These are phyloP conservation scores for Magnolia officinalis DNA, from an alignment of 164 flowering plant genomes.

Conservation along the genomic window DNA sequence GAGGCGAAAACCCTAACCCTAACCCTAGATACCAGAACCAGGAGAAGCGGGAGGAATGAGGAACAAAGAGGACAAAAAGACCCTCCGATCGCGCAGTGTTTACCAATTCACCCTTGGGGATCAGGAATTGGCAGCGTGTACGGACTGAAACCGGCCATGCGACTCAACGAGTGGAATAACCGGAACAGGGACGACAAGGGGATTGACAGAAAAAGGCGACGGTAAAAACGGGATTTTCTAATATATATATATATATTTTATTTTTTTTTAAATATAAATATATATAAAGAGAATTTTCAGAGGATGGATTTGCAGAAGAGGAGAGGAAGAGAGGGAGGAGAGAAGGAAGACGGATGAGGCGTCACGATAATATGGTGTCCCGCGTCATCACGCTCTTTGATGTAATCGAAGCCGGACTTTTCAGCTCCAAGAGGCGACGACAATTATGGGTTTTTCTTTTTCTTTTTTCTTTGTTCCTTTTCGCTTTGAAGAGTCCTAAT, in stretches of 20 bases:
- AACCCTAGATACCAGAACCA: neutral
- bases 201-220: neutral
- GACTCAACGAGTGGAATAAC: neutral
- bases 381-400: neutral
- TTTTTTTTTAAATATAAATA: too few relatives aligned
- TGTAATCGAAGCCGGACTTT: neutral
- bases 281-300: too few relatives aligned
- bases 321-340: slow-evolving; percentile 5
- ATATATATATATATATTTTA: too few relatives aligned
- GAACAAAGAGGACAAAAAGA: neutral
- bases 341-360: slow-evolving; percentile 9
- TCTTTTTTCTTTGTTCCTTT: neutral
- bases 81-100: neutral
- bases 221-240: neutral
- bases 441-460: neutral
- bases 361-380: slow-evolving; percentile 7
- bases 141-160: neutral
- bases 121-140: neutral
- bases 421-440: neutral
- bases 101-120: neutral
- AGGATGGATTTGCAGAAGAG: neutral
- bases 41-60: neutral
- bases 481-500: too few relatives aligned
- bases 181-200: neutral
- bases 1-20: slow-evolving; percentile 1